Percentiles rank a stretch among this genome's conserved stretches.
Conservation (phyloP, 139 green algal genomes). For the Volvox africanus region DNA sequence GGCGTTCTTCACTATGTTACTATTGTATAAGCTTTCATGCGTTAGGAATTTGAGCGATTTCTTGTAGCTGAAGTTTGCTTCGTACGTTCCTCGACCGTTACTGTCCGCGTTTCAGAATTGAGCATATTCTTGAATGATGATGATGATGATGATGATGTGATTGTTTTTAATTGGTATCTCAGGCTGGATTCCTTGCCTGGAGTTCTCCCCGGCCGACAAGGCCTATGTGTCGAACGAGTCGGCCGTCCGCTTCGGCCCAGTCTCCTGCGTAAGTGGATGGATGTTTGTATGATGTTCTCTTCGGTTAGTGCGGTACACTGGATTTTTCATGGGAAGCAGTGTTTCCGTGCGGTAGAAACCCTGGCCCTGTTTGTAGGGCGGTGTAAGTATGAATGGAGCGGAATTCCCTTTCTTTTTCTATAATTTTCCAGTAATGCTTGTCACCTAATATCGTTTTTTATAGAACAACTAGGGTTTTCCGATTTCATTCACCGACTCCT, state of each 20-base stretch:
- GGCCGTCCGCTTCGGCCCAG: slow-evolving; percentile 76
- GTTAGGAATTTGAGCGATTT: background rate
- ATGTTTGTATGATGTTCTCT: no score
- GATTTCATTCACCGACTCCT: background rate
- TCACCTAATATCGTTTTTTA: background rate
- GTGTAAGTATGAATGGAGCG: background rate
- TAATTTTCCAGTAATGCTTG: background rate
- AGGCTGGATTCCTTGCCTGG: slow-evolving; percentile 91
- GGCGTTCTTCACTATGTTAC: background rate
- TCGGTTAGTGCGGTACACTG: background rate
- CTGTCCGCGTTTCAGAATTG: background rate
- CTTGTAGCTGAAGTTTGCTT: background rate
- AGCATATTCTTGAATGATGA: background rate
- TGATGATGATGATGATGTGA: no score
- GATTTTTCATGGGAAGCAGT: background rate
- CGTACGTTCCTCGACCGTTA: background rate
- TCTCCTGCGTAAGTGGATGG: slow-evolving; percentile 64
- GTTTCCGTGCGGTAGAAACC: background rate
- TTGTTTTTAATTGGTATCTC: background rate
- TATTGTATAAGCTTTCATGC: background rate
- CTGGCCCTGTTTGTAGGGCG: no score
- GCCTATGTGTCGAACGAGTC: slow-evolving; percentile 80
- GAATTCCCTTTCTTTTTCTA: no score
- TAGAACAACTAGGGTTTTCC: background rate
- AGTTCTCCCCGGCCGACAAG: slow-evolving; percentile 90